A percentile compares a stretch with the other conserved stretches of the same genome.
phyloP scores from a whole-genome alignment of 2,329 filamentous ascomycete genomes.

The Neocatenulostroma microsporum region DNA sequence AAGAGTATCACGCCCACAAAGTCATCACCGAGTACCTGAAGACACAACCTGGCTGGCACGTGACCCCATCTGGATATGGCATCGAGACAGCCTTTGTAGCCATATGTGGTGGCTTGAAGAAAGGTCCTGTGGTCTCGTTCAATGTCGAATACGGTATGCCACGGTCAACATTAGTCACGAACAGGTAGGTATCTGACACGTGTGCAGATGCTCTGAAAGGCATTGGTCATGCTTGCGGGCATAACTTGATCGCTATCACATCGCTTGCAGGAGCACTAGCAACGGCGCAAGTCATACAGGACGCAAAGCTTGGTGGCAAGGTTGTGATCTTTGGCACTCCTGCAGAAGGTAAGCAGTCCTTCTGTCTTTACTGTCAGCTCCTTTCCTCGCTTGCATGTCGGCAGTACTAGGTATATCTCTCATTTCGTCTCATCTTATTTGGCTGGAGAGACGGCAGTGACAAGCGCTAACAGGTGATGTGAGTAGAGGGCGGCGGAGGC shows the following conservation, averaged over 20 bases:
- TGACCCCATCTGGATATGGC: slow-evolving; percentile 46
- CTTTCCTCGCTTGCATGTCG: too few species aligned
- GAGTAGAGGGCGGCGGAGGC: slow-evolving; percentile 30
- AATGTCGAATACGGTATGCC: slow-evolving; percentile 24
- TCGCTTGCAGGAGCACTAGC: slow-evolving; percentile 35
- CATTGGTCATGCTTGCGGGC: slow-evolving; percentile 40
- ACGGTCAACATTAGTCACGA: slow-evolving; percentile 11
- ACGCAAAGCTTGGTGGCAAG: slow-evolving; percentile 27
- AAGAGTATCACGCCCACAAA: slow-evolving; percentile 45
- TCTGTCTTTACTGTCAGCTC: too few species aligned
- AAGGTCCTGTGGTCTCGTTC: slow-evolving; percentile 33
- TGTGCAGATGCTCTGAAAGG: slow-evolving; percentile 32
- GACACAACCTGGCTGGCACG: slow-evolving; percentile 38
- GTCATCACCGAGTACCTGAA: slow-evolving; percentile 43
- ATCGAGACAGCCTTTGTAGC: slow-evolving; percentile 49
- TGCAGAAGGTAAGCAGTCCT: slow-evolving; percentile 38
- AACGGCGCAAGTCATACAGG: slow-evolving; percentile 25
- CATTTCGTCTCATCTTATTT: too few species aligned
- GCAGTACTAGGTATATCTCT: too few species aligned
- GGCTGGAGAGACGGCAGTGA: too few species aligned
- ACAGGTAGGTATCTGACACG: slow-evolving; percentile 9
- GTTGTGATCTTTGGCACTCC: slow-evolving; percentile 39
- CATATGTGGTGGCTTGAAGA: slow-evolving; percentile 39
- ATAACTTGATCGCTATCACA: slow-evolving; percentile 38
- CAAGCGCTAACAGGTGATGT: too few species aligned